Evolutionary conservation across 1,284 basidiomycete species (phyloP), one percentile per base, ranked within the genome.

Genomic region (Ganoderma lucidum): DNA sequence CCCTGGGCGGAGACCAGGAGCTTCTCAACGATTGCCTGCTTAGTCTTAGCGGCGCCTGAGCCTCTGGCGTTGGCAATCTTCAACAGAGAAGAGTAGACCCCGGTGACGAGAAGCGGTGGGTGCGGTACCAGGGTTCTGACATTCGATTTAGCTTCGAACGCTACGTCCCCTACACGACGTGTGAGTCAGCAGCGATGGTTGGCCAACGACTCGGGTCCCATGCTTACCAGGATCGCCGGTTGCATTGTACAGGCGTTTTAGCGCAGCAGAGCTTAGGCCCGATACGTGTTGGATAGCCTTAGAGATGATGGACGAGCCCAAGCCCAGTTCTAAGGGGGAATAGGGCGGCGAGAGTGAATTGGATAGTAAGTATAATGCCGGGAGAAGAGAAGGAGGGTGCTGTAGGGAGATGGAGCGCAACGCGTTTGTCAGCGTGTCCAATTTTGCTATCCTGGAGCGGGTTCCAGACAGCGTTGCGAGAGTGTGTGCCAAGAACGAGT

Each of bases 311-410:
- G 93, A 92, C 12, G 86, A 84, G 2, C 94, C 94, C 42, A 96
- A 83, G 35, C 93, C 93, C 32, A 96, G 86, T 78, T 96, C 94
- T 66, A 92, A 81, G 12, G 90, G 83, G 51, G 87, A 83, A 81
- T 95, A 96, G 0, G 92, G 87, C 19, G 96, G 95, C 0, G 90
- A 88, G 44, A 98, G 87, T 44, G 94, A 90, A 80, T 97, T 98
- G 35, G 94, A 95, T 51, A 97, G 84, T 35, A 98, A 88, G 80
- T 97, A 98, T n/a, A 97, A 83, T n/a, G 94, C 85, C 15, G 94
- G 87, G 55, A 93, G 81, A 58, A 98, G 85, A 58, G 94, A 93
- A 12, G 83, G 70, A 0, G 93, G 88, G 75, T 96, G 90, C 70
- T 91, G 88, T 44, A 82, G 80, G 67, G 91, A 85, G 61, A 97